phyloP scores from a whole-genome alignment of 495 filamentous ascomycete genomes.

The Tuber calosporum region DNA sequence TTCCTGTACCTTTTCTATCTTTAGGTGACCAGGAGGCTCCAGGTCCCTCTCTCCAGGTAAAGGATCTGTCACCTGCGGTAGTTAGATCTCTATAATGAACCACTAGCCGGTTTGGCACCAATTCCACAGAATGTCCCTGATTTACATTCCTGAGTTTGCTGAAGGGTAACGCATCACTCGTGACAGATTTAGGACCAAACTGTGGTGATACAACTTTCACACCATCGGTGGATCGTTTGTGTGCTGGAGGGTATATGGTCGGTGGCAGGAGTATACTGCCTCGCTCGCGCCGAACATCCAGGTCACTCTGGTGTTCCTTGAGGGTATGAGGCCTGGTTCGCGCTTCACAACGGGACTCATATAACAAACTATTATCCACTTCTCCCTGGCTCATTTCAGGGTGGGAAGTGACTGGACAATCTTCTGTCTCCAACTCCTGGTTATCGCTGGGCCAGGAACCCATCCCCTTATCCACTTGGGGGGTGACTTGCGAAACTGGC shows the following conservation, averaged over 20 bases:
- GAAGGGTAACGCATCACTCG: neutral
- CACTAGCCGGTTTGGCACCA: neutral
- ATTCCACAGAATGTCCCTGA: neutral
- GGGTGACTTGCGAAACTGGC: neutral
- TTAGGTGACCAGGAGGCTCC: neutral
- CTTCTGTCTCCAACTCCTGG: neutral
- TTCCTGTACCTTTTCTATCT: neutral
- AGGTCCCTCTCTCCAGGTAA: neutral
- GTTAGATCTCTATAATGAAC: neutral
- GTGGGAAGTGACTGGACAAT: neutral
- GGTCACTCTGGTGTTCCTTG: neutral
- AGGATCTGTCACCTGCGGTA: neutral
- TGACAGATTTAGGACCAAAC: neutral
- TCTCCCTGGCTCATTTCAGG: neutral
- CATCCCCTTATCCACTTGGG: neutral
- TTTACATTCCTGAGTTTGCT: neutral
- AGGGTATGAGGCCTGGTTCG: neutral
- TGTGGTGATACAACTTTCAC: neutral
- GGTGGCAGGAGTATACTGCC: neutral
- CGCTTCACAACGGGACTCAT: neutral
- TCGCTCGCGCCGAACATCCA: neutral
- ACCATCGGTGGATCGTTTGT: neutral
- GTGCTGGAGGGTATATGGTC: neutral
- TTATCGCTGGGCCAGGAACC: neutral
- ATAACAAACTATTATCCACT: neutral